phyloP scores from a whole-genome alignment of 2,329 filamentous ascomycete genomes.

The Leptodontidium sp. region DNA sequence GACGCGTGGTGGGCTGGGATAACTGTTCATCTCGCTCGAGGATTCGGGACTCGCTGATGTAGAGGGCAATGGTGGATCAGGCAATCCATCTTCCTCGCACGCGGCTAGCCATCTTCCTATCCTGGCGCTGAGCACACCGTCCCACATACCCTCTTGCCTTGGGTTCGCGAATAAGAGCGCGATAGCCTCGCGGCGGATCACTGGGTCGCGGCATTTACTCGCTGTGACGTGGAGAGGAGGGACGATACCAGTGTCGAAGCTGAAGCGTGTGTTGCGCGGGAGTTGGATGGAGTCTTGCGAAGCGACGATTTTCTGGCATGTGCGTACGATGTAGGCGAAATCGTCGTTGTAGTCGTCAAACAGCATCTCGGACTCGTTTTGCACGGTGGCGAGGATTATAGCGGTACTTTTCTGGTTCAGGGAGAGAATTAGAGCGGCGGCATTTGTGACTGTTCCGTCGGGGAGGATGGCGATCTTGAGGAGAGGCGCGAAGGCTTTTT shows the following conservation, averaged over 20 bases:
- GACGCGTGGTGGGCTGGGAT: slow-evolving; percentile 25
- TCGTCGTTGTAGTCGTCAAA: slow-evolving; percentile 39
- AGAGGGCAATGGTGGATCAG: slow-evolving; percentile 21
- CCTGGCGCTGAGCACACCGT: slow-evolving; percentile 48
- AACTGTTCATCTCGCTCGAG: slow-evolving; percentile 14
- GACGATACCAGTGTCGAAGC: slow-evolving; percentile 69
- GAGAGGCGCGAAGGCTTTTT: slow-evolving; percentile 39
- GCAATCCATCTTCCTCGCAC: slow-evolving; percentile 43
- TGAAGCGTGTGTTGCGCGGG: slow-evolving; percentile 58
- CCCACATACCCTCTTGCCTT: slow-evolving; percentile 74
- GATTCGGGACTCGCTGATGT: neutral
- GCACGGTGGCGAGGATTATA: slow-evolving; percentile 36
- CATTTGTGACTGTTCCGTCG: slow-evolving; percentile 37
- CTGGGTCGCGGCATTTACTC: slow-evolving; percentile 68
- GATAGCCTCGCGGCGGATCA: slow-evolving; percentile 66
- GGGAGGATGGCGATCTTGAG: slow-evolving; percentile 36
- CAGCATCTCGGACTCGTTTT: slow-evolving; percentile 40
- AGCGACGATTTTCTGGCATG: slow-evolving; percentile 32
- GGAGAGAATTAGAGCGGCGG: slow-evolving; percentile 39
- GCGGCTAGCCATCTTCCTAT: slow-evolving; percentile 40
- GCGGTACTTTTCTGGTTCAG: slow-evolving; percentile 37
- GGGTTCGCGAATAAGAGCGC: slow-evolving; percentile 65
- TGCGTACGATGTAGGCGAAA: slow-evolving; percentile 41
- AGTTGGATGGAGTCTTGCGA: slow-evolving; percentile 29
- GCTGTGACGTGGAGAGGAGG: slow-evolving; percentile 72